Base-by-base conservation (phyloP, 306 rosid species). In the Arachis hypogaea region DNA sequence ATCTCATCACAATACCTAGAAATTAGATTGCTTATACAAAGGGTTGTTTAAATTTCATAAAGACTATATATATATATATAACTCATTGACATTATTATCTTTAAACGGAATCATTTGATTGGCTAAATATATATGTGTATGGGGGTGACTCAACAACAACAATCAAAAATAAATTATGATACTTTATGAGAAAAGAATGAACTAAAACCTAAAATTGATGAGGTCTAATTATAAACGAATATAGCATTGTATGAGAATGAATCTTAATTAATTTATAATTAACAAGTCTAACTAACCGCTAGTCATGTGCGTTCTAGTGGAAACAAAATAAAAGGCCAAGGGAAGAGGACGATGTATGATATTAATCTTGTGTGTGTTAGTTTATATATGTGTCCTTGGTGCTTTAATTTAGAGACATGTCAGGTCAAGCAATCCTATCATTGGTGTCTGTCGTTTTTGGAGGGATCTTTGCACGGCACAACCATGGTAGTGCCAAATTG, bases 351-450 rank as follows among this genome's bases (percentile, higher is more conserved):
- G 59, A 73, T 66, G 67, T 11, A 74, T 71, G 9, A 69, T 69
- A 46, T 11, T 50, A 60, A 1, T 57, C 5, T 38, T 7, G 63
- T 54, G 4, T 33, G 38, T 33, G 63, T 52, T 66, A 83, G 78
- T 83, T 77, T 71, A 69, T 77, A 78, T 55, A 46, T 81, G 78
- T 80, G 81, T 66, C 75, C 55, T 72, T 6, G 60, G 74, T 33
- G 52, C 50, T 58, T 58, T 75, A 82, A 33, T 33, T 33, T 33
- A 33, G 38, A 33, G 80, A 78, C 85, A 84, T 82, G 89, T 82
- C 75, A 86, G 83, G 85, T 81, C 86, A 68, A 78, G 80, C 83
- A 82, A 84, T 60, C 85, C 84, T 85, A 86, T 90, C 83, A 86
- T 87, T 87, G 81, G 82, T 29, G 72, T 63, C 63, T 82, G 79